phyloP scores from a whole-genome alignment of 768 basidiomycete species.

The Clitopilus hobsonii region DNA sequence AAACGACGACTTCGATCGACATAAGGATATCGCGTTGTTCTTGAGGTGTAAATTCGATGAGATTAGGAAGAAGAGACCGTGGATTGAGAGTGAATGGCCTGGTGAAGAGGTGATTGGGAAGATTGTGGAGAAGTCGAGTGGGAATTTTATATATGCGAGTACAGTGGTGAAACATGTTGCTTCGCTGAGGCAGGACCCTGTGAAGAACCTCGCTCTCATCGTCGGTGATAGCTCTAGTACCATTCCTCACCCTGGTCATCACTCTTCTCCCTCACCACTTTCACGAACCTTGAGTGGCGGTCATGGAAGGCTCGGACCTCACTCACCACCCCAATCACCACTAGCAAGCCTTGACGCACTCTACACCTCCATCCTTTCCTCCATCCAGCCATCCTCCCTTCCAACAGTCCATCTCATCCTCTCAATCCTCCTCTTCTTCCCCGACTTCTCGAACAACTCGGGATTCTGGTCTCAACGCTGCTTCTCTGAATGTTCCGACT shows the following conservation, averaged over 20 bases:
- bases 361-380: slow-evolving; percentile 5
- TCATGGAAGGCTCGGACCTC: too few relatives aligned
- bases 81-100: slow-evolving; percentile 15
- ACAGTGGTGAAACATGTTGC: slow-evolving; percentile 20
- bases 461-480: not conserved
- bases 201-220: slow-evolving; percentile 7
- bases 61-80: slow-evolving; percentile 8
- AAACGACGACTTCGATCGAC: slow-evolving; percentile 4
- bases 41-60: slow-evolving; percentile 10
- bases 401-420: not conserved
- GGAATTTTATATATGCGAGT: slow-evolving; percentile 21
- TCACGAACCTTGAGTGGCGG: too few relatives aligned
- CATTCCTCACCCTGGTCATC: too few relatives aligned
- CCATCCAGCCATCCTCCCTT: not conserved
- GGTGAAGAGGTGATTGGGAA: slow-evolving; percentile 8
- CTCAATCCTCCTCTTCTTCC: not conserved
- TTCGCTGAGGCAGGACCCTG: slow-evolving; percentile 8
- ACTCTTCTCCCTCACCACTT: too few relatives aligned
- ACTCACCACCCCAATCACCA: too few relatives aligned
- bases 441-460: not conserved
- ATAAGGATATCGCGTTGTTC: slow-evolving; percentile 15
- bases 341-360: slow-evolving; percentile 9
- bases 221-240: too few relatives aligned
- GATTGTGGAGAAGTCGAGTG: slow-evolving; percentile 16
- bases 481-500: not conserved